A percentile compares a stretch with the other conserved stretches of the same genome.
These are phyloP conservation scores for Podochytrium sp. DNA, from an alignment of 192 early-diverging fungal species.

Conservation along the genomic window DNA sequence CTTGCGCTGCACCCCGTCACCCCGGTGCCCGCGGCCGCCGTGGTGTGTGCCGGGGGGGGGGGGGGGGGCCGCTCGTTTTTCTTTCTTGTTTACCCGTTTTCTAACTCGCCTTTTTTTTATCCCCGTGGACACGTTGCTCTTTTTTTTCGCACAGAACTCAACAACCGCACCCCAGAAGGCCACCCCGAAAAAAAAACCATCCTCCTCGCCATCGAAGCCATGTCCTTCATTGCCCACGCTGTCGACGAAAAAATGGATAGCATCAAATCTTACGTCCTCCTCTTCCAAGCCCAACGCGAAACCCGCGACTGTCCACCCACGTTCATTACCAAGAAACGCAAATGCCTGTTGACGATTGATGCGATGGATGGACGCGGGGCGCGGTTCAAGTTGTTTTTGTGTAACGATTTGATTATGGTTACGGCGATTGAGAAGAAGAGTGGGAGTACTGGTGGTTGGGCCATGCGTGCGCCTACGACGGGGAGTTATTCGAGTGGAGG, in stretches of 20 bases:
- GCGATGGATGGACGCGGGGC: conserved; percentile 36
- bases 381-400: conserved; percentile 43
- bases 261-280: conserved; percentile 49
- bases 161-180: conserved; percentile 46
- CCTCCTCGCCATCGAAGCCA: conserved; percentile 43
- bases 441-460: background rate
- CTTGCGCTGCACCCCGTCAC: no score
- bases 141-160: conserved; percentile 46
- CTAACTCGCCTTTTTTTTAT: background rate
- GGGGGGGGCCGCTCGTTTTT: conserved; percentile 48
- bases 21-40: no score
- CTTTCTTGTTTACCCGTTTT: conserved; percentile 46
- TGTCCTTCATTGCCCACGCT: conserved; percentile 44
- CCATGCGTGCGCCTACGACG: background rate
- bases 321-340: conserved; percentile 47
- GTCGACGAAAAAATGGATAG: conserved; percentile 61
- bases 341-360: conserved; percentile 52
- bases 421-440: conserved; percentile 27
- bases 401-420: conserved; percentile 56
- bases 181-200: conserved; percentile 56
- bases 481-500: background rate
- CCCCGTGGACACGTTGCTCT: background rate
- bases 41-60: no score
- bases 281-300: conserved; percentile 57
- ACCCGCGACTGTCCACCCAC: conserved; percentile 60